Percentiles rank a stretch among this genome's conserved stretches.
Conservation (phyloP, 495 filamentous ascomycete genomes). For the Tuber calosporum region DNA sequence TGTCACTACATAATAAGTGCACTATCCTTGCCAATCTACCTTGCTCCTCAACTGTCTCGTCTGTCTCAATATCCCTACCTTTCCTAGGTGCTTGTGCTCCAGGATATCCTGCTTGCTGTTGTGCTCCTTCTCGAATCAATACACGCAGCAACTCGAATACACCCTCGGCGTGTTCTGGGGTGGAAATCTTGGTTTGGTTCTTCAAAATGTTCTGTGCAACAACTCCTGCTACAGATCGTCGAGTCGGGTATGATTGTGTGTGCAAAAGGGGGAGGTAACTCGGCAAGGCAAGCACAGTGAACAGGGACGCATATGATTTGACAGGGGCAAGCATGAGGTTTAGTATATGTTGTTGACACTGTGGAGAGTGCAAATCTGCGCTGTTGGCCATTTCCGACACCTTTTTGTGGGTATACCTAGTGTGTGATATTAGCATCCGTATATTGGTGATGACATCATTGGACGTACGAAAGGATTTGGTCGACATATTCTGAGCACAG, state of each 20-base stretch:
- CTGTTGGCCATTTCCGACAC: constrained; percentile 85
- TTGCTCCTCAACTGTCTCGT: constrained; percentile 96
- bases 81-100: constrained; percentile 61
- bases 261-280: constrained; percentile 84
- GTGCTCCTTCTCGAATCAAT: constrained; percentile 83
- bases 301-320: constrained; percentile 82
- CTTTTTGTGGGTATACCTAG: constrained; percentile 66
- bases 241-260: constrained; percentile 86
- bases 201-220: constrained; percentile 70
- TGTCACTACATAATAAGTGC: constrained; percentile 70
- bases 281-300: constrained; percentile 84
- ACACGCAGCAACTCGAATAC: constrained; percentile 82
- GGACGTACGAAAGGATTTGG: constrained; percentile 66
- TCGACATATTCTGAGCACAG: constrained; percentile 70
- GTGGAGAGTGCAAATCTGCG: constrained; percentile 80
- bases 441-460: background rate
- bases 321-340: constrained; percentile 80
- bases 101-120: constrained; percentile 75
- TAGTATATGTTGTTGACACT: constrained; percentile 79
- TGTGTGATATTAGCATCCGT: constrained; percentile 11
- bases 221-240: constrained; percentile 81
- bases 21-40: constrained; percentile 89
- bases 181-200: constrained; percentile 70
- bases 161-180: constrained; percentile 71
- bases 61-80: constrained; percentile 66